Base-by-base conservation (phyloP, 768 basidiomycete genomes). In the Trametes meyenii region DNA sequence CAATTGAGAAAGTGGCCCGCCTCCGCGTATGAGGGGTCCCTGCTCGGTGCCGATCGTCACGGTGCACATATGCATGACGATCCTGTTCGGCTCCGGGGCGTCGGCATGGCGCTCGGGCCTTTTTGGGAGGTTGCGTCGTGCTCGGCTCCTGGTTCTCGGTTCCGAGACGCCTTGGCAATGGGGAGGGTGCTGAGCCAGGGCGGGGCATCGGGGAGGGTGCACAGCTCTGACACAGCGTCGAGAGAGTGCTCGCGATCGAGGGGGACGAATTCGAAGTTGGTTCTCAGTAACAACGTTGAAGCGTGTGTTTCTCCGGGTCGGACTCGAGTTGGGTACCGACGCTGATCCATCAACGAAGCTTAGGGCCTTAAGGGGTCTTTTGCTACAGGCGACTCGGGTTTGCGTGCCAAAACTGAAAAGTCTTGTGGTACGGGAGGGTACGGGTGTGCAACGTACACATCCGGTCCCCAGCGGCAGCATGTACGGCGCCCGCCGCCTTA, bases 211-310 rank as follows among this genome's bases (percentile, higher is more conserved):
- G n/a, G 50, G 50, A 19, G 19, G 2, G 1, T 23, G 36, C 51
- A 52, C 51, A 52, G 51, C 51, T 40, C 51, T 42, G 19, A 38
- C 51, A 52, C 51, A 52, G 51, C 51, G 51, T 39, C 23, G 12
- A 6, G 3, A 16, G 36, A 2, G 21, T 51, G 51, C 39, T 50
- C 36, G 50, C 3, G 17, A 33, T 33, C 8, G n/a, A 33, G 29
- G 29, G 29, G 8, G 29, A 33, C 29, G 29, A 33, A n/a, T n/a
- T n/a, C n/a, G n/a, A n/a, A n/a, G n/a, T n/a, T n/a, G n/a, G n/a
- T n/a, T n/a, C n/a, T n/a, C n/a, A n/a, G n/a, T n/a, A n/a, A n/a
- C n/a, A n/a, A n/a, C n/a, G n/a, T 33, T 33, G 29, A 8, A 33
- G 29, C 29, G 29, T 33, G 29, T 33, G 29, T 33, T 33, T 33